Conservation (phyloP, 2,329 filamentous ascomycete genomes). For the Xylaria sp. region DNA sequence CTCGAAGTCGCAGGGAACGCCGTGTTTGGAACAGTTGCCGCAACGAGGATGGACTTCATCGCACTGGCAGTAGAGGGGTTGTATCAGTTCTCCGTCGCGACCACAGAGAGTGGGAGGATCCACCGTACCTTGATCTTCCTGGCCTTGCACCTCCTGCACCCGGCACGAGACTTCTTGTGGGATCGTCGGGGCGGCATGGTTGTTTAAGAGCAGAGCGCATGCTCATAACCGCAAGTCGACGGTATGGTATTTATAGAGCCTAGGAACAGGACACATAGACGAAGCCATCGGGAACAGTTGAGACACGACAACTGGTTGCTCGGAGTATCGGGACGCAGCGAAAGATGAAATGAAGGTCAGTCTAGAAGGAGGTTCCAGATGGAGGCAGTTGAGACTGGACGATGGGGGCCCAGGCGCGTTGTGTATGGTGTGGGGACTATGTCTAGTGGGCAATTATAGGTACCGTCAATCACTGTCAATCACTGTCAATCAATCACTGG, state of each 20-base stretch:
- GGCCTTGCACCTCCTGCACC: constrained; percentile 67
- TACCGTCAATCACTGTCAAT: too few species aligned
- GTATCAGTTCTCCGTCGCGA: not conserved
- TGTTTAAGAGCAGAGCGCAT: constrained; percentile 2
- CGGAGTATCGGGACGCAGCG: too few species aligned
- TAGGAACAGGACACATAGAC: constrained; percentile 19
- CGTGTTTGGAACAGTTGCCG: constrained; percentile 69
- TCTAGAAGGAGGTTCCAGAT: too few species aligned
- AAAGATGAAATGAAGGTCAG: too few species aligned
- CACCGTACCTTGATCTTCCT: constrained; percentile 68
- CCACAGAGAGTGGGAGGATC: not conserved
- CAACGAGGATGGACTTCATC: constrained; percentile 68
- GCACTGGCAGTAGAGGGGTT: constrained; percentile 47
- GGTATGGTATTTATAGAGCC: constrained; percentile 6
- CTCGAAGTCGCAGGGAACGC: constrained; percentile 68
- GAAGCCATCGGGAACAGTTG: constrained; percentile 21
- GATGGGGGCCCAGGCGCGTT: too few species aligned
- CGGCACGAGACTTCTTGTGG: constrained; percentile 71
- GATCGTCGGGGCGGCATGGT: constrained; percentile 66
- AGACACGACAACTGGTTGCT: too few species aligned
- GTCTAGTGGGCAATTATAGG: too few species aligned
- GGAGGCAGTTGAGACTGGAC: too few species aligned
- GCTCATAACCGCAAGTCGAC: constrained; percentile 19
- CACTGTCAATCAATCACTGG: too few species aligned
- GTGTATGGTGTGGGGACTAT: too few species aligned